Base-by-base conservation (phyloP, 2,329 filamentous ascomycete species). In the Apiospora rasikravindrae region DNA sequence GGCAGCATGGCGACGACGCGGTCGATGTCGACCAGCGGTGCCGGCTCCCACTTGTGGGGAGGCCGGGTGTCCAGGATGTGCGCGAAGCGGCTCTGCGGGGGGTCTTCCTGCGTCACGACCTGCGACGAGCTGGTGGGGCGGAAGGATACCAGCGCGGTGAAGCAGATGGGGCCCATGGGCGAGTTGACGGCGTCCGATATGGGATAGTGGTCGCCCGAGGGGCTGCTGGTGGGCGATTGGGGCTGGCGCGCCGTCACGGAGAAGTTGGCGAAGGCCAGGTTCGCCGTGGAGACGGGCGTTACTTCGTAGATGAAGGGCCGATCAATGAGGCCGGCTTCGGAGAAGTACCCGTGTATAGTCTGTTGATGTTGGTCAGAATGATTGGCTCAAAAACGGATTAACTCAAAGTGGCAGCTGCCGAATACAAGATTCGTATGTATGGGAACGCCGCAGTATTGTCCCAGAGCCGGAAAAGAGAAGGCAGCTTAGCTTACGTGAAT, bases 301-400 rank as follows among this genome's bases (percentile, higher is more conserved):
- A 88, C 85, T 33, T 84, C 82, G 77, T 88, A 88, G 69, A 90
- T 78, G 75, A 88, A 89, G 1, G 88, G 88, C 2, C 87, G 84
- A 73, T 89, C 85, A 1, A 77, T 72, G 5, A 81, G 77, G 6
- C 86, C 88, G 0, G 82, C 80, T 29, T 85, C 83, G 2, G 86
- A 86, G 76, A 90, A 90, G 76, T 85, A 87, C 11, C 87, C 88
- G 75, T 89, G 86, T 29, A 90, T 87, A 11, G 87, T 86, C 88
- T 89, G 49, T 14, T 24, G 29, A 13, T 70, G 11, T 47, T 71
- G 69, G 66, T 75, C 57, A 74, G 73, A 40, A 72, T 5, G 13
- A 33, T 49, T 16, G 26, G n/a, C 49, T 24, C 57, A 66, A n/a
- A n/a, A n/a, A n/a, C n/a, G n/a, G n/a, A n/a, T n/a, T n/a, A n/a